A percentile compares a stretch with the other conserved stretches of the same genome.
phyloP scores from a whole-genome alignment of 1,139 yeast genomes.

The Meyerozyma guilliermondii region DNA sequence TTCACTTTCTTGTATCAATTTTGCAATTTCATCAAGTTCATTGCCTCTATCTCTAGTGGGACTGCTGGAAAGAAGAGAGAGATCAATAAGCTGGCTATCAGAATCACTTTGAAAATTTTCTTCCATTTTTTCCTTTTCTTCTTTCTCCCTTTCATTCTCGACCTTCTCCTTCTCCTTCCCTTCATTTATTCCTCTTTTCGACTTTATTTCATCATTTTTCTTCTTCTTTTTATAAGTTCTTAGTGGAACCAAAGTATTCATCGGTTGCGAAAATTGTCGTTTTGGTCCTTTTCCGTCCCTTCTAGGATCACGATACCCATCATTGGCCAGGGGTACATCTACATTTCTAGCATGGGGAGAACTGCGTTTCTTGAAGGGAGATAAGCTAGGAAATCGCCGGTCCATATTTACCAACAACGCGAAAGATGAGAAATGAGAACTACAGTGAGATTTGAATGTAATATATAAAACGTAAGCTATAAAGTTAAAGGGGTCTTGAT shows the following conservation, averaged over 20 bases:
- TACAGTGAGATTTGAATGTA: too few relatives aligned
- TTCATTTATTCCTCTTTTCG: too few relatives aligned
- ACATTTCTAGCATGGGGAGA: neutral
- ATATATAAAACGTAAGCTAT: too few relatives aligned
- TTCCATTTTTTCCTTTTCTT: too few relatives aligned
- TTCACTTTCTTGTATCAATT: neutral
- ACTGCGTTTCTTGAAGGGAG: neutral
- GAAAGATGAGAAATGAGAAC: neutral
- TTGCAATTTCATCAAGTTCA: neutral
- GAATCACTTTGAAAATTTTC: constrained; percentile 3
- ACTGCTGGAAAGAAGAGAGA: constrained; percentile 8
- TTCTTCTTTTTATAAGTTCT: neutral
- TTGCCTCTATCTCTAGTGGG: constrained; percentile 4
- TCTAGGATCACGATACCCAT: neutral
- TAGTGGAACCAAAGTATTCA: neutral
- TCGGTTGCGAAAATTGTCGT: neutral
- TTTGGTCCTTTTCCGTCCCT: neutral
- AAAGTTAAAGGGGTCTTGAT: too few relatives aligned
- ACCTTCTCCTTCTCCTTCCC: too few relatives aligned
- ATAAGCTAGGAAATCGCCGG: neutral
- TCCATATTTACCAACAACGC: neutral
- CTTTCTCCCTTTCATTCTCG: too few relatives aligned
- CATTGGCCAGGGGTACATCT: neutral
- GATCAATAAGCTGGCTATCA: constrained; percentile 7
- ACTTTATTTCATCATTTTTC: neutral